Percentiles rank a stretch among this genome's conserved stretches.
These are phyloP conservation scores for Coemansia sp. DNA, from an alignment of 192 early-diverging fungal species.

Conservation along the genomic window DNA sequence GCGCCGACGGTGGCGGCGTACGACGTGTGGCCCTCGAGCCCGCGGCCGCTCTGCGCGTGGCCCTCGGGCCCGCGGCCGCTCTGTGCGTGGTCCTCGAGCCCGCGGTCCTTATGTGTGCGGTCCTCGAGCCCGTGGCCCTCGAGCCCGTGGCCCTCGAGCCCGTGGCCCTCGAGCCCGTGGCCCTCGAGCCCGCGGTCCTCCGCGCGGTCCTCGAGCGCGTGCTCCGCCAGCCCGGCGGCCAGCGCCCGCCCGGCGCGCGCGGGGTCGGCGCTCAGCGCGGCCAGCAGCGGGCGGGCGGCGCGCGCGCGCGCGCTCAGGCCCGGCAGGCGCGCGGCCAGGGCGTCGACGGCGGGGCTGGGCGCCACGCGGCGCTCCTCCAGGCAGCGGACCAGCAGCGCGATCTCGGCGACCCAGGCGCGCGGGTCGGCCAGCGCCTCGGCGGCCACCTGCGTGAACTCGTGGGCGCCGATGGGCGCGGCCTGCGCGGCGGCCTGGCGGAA, in stretches of 20 bases:
- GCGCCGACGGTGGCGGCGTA: conserved; percentile 22
- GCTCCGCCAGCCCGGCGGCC: not conserved
- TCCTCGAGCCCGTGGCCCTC: too few relatives aligned
- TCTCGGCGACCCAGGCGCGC: conserved; percentile 21
- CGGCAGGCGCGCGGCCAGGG: conserved; percentile 36
- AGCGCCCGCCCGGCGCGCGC: not conserved
- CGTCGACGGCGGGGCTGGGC: conserved; percentile 29
- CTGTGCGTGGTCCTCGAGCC: too few relatives aligned
- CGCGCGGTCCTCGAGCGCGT: too few relatives aligned
- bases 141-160: too few relatives aligned
- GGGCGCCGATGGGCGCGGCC: conserved; percentile 3
- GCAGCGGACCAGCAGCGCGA: conserved; percentile 29
- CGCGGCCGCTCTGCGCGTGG: too few relatives aligned
- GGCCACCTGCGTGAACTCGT: conserved; percentile 21
- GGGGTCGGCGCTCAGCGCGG: conserved; percentile 2
- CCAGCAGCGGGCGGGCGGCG: conserved; percentile 23
- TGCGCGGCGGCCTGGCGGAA: conserved; percentile 14
- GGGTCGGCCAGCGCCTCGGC: conserved; percentile 21
- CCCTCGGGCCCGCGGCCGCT: too few relatives aligned
- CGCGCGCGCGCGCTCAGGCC: conserved; percentile 7
- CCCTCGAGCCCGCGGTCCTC: too few relatives aligned
- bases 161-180: too few relatives aligned
- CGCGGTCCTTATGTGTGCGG: too few relatives aligned
- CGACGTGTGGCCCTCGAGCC: conserved; percentile 20
- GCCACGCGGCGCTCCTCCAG: conserved; percentile 26